Evolutionary conservation across 148 eudicot species (phyloP).

Genomic region (Chenopodium berlandieri): DNA sequence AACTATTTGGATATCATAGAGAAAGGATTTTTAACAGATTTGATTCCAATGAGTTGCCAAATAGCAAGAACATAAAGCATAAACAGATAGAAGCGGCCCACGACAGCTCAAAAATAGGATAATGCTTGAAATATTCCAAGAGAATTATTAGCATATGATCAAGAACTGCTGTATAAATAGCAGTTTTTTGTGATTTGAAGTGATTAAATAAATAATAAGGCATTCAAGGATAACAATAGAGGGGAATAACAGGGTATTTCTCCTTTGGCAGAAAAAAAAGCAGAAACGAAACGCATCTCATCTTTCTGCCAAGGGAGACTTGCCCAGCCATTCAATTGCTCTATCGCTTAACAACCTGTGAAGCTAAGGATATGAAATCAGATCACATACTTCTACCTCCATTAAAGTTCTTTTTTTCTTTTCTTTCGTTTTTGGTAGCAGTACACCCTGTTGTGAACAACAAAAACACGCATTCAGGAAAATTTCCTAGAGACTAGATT

Average conservation of each 20-base stretch:
- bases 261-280: constrained; percentile 21
- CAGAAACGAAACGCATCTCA: not conserved
- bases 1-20: not conserved
- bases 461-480: not conserved
- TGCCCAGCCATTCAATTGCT: constrained; percentile 30
- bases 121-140: not conserved
- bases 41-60: not conserved
- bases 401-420: too few species aligned
- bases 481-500: not conserved
- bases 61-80: not conserved
- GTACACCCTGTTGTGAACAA: too few species aligned
- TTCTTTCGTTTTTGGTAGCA: too few species aligned
- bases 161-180: constrained; percentile 4
- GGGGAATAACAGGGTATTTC: constrained; percentile 29
- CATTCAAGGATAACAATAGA: not conserved
- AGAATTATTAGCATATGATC: not conserved
- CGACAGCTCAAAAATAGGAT: not conserved
- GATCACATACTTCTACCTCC: not conserved
- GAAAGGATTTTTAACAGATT: not conserved
- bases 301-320: constrained; percentile 35
- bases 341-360: too few species aligned
- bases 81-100: not conserved
- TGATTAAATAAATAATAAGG: not conserved
- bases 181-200: not conserved
- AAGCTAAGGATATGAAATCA: not conserved